Evolutionary conservation across 2,329 filamentous ascomycete genomes (phyloP).

Genomic region (Trichoderma gracile): DNA sequence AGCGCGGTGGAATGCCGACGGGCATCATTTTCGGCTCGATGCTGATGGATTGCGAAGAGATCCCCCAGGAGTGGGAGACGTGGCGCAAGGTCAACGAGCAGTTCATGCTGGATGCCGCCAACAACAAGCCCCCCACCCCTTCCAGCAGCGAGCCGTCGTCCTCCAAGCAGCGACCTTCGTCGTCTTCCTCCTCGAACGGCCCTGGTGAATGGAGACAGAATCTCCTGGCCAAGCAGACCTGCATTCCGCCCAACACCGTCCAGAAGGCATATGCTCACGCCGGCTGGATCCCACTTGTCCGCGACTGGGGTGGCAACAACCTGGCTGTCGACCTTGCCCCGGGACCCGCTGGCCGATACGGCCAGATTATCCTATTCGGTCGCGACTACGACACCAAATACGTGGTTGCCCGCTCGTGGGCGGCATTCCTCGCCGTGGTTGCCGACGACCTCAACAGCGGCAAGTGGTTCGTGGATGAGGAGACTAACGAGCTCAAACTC

Average conservation of each 20-base stretch:
- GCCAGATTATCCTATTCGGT: slow-evolving; percentile 93
- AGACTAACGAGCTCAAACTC: slow-evolving; percentile 86
- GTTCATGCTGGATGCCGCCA: slow-evolving; percentile 66
- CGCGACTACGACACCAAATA: slow-evolving; percentile 99
- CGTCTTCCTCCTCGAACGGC: slow-evolving; percentile 53
- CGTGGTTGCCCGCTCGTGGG: slow-evolving; percentile 91
- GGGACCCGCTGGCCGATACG: slow-evolving; percentile 87
- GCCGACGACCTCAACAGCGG: slow-evolving; percentile 89
- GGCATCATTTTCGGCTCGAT: slow-evolving; percentile 93
- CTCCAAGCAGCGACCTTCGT: slow-evolving; percentile 56
- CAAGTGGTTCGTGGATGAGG: slow-evolving; percentile 91
- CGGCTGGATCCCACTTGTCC: slow-evolving; percentile 91
- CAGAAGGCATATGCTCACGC: slow-evolving; percentile 93
- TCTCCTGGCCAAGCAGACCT: slow-evolving; percentile 80
- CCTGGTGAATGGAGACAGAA: slow-evolving; percentile 77
- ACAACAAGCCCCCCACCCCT: slow-evolving; percentile 62
- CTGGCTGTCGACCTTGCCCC: slow-evolving; percentile 90
- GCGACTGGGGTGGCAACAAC: slow-evolving; percentile 99
- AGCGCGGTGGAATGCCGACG: slow-evolving; percentile 85
- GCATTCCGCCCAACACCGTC: slow-evolving; percentile 79
- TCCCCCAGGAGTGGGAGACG: slow-evolving; percentile 95
- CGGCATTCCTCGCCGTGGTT: slow-evolving; percentile 77
- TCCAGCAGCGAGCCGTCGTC: slow-evolving; percentile 67
- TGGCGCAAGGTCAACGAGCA: slow-evolving; percentile 94
- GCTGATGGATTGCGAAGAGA: slow-evolving; percentile 97